Evolutionary conservation across 495 filamentous ascomycete species (phyloP).

Genomic region (Daldinia grandis): DNA sequence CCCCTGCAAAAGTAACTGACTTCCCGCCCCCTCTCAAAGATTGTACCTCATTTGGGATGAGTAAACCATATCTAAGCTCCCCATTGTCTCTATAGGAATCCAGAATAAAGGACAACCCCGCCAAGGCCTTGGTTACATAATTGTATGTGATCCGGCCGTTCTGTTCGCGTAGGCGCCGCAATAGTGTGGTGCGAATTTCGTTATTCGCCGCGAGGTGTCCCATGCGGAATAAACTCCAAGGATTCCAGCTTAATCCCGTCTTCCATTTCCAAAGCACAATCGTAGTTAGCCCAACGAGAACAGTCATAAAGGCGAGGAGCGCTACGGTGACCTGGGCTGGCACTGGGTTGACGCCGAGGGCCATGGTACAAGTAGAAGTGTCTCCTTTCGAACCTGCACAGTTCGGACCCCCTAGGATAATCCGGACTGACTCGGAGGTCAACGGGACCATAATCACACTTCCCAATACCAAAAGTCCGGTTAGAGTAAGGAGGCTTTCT

Average conservation of each 20-base stretch:
- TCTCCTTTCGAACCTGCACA: slow-evolving; percentile 16
- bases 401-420: slow-evolving; percentile 35
- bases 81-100: slow-evolving; percentile 35
- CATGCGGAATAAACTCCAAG: slow-evolving; percentile 44
- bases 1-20: slow-evolving; percentile 19
- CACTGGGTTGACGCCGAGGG: slow-evolving; percentile 26
- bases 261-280: slow-evolving; percentile 42
- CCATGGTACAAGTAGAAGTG: slow-evolving; percentile 26
- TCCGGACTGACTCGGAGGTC: slow-evolving; percentile 36
- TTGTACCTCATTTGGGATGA: slow-evolving; percentile 26
- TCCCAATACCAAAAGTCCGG: slow-evolving; percentile 36
- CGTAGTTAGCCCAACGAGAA: slow-evolving; percentile 24
- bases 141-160: slow-evolving; percentile 28
- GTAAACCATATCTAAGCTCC: slow-evolving; percentile 22
- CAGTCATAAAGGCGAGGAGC: slow-evolving; percentile 34
- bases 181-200: slow-evolving; percentile 35
- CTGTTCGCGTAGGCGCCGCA: slow-evolving; percentile 24
- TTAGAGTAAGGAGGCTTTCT: slow-evolving; percentile 35
- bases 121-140: slow-evolving; percentile 16
- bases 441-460: slow-evolving; percentile 38
- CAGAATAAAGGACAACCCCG: slow-evolving; percentile 17
- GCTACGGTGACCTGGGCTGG: slow-evolving; percentile 33
- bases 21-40: slow-evolving; percentile 25
- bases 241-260: slow-evolving; percentile 45
- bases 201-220: slow-evolving; percentile 37